Evolutionary conservation across 129 eudicot species (phyloP).

Genomic region (Cynara cardunculus): DNA sequence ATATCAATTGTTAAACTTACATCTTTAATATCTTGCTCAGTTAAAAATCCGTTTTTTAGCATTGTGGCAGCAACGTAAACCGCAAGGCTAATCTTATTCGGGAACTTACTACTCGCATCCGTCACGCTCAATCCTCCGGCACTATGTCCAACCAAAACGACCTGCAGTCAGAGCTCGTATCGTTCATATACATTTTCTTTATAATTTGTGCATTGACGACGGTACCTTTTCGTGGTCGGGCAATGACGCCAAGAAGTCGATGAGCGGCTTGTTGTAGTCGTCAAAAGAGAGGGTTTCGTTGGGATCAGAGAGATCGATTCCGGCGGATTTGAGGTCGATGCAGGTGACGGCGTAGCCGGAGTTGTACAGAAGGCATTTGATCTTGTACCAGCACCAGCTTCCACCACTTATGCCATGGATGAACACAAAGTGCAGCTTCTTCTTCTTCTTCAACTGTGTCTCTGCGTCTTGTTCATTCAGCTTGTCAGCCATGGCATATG

Average conservation of each 20-base stretch:
- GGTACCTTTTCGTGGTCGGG: conserved; percentile 44
- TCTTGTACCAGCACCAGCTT: conserved; percentile 82
- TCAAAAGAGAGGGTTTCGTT: conserved; percentile 42
- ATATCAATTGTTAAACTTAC: conserved; percentile 31
- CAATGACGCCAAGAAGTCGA: conserved; percentile 51
- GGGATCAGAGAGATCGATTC: conserved; percentile 52
- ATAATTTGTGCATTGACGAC: neutral
- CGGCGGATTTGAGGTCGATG: conserved; percentile 59
- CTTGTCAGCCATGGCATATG: neutral
- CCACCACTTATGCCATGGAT: conserved; percentile 66
- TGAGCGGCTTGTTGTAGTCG: conserved; percentile 61
- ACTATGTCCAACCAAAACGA: conserved; percentile 82
- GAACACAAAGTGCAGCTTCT: conserved; percentile 59
- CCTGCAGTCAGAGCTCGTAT: conserved; percentile 30
- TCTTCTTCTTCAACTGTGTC: neutral
- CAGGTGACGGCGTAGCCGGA: conserved; percentile 60
- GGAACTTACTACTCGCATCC: conserved; percentile 47
- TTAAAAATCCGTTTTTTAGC: conserved; percentile 55
- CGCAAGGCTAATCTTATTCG: conserved; percentile 48
- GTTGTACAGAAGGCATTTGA: conserved; percentile 47
- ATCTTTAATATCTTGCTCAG: conserved; percentile 50
- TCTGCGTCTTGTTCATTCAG: neutral
- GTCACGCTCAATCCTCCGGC: conserved; percentile 88
- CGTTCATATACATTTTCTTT: neutral
- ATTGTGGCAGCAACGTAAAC: conserved; percentile 77